Percentiles rank a stretch among this genome's conserved stretches.
phyloP scores from a whole-genome alignment of 2,329 filamentous ascomycete genomes.

The Botrytis squamosa region DNA sequence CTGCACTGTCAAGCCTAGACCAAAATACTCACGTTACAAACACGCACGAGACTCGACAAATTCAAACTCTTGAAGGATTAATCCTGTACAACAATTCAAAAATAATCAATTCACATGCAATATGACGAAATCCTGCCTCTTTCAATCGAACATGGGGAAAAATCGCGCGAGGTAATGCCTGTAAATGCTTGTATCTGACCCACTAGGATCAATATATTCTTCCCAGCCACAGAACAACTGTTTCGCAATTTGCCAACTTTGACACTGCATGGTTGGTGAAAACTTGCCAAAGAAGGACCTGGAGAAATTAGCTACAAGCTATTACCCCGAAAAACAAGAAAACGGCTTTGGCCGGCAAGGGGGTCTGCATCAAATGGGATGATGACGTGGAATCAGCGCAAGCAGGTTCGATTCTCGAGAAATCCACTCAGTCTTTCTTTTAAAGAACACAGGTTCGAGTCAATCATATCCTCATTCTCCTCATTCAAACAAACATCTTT shows the following conservation, averaged over 20 bases:
- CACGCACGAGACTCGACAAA: neutral
- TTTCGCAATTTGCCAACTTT: constrained; percentile 16
- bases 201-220: constrained; percentile 7
- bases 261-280: neutral
- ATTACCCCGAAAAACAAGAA: constrained; percentile 19
- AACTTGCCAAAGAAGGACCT: constrained; percentile 11
- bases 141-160: constrained; percentile 13
- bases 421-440: constrained; percentile 17
- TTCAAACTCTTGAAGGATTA: neutral
- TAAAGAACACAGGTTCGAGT: constrained; percentile 17
- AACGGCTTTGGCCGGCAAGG: neutral
- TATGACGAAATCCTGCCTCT: constrained; percentile 16
- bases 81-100: neutral
- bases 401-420: constrained; percentile 10
- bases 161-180: neutral
- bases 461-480: constrained; percentile 1
- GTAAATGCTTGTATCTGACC: constrained; percentile 8
- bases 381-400: constrained; percentile 20
- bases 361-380: neutral
- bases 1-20: neutral
- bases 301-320: constrained; percentile 1
- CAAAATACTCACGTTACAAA: neutral
- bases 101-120: constrained; percentile 12
- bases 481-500: neutral
- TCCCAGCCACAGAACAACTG: constrained; percentile 12